Evolutionary conservation across 768 basidiomycete species (phyloP).

Genomic region (Leucocoprinus leucothites): DNA sequence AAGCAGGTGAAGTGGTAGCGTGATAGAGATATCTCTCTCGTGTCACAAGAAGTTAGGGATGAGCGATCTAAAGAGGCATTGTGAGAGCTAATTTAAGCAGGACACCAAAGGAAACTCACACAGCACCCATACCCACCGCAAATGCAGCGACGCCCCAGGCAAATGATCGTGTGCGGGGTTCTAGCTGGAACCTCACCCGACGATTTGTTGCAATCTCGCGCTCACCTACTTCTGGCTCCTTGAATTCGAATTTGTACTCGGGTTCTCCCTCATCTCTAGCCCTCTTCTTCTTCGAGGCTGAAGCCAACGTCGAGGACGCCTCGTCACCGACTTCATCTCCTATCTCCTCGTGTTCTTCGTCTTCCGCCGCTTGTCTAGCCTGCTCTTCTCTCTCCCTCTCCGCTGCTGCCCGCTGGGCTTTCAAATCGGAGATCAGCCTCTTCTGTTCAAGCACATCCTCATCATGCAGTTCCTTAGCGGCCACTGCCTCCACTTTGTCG

Average conservation of each 20-base stretch:
- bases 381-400: conserved; percentile 4
- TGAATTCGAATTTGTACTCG: conserved; percentile 58
- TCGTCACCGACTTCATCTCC: conserved; percentile 38
- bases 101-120: conserved; percentile 46
- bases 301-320: conserved; percentile 3
- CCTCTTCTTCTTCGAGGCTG: conserved; percentile 41
- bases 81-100: neutral
- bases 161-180: conserved; percentile 69
- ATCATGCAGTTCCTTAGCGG: conserved; percentile 58
- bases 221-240: conserved; percentile 62
- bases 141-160: conserved; percentile 87
- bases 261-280: conserved; percentile 54
- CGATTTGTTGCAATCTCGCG: conserved; percentile 56
- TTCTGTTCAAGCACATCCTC: conserved; percentile 78
- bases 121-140: conserved; percentile 76
- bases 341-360: conserved; percentile 23
- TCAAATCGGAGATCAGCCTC: conserved; percentile 70
- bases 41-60: conserved; percentile 60
- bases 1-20: conserved; percentile 14
- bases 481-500: conserved; percentile 52
- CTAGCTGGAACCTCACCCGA: conserved; percentile 54
- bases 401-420: conserved; percentile 51
- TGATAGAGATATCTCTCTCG: conserved; percentile 8
- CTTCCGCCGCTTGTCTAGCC: conserved; percentile 17
- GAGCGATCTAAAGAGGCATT: conserved; percentile 38